Conservation (phyloP, 331 rosid species). For the Stylosanthes scabra region DNA sequence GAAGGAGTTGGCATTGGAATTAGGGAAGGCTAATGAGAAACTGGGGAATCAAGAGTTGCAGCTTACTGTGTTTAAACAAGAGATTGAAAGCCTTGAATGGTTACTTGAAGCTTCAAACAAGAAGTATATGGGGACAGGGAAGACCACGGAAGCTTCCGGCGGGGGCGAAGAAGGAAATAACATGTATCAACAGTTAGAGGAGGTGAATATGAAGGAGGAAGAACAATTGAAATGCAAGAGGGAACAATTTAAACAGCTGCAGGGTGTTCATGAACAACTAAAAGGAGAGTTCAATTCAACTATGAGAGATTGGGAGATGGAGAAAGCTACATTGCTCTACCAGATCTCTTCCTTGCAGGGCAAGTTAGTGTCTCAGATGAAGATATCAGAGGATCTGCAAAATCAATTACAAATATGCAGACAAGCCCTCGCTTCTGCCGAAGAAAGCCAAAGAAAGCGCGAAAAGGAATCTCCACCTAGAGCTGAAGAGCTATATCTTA, state of each 20-base stretch:
- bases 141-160: conserved; percentile 37
- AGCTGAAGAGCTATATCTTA: conserved; percentile 56
- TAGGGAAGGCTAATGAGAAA: conserved; percentile 61
- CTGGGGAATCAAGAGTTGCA: conserved; percentile 52
- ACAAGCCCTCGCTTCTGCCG: conserved; percentile 74
- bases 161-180: conserved; percentile 51
- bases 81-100: conserved; percentile 57
- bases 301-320: conserved; percentile 62
- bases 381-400: conserved; percentile 62
- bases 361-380: conserved; percentile 59
- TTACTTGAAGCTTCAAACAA: conserved; percentile 48
- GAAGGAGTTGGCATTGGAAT: conserved; percentile 41
- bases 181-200: conserved; percentile 42
- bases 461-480: conserved; percentile 61
- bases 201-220: conserved; percentile 49
- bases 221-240: conserved; percentile 72
- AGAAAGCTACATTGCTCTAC: conserved; percentile 58
- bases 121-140: conserved; percentile 51
- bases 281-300: conserved; percentile 50
- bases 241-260: conserved; percentile 67
- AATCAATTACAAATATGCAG: conserved; percentile 55
- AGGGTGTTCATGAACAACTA: conserved; percentile 63
- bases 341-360: conserved; percentile 62
- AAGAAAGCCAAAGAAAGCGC: conserved; percentile 69
- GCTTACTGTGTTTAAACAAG: conserved; percentile 44